A percentile compares a stretch with the other conserved stretches of the same genome.
phyloP scores from a whole-genome alignment of 306 rosid species.

The Acmispon strigosus region DNA sequence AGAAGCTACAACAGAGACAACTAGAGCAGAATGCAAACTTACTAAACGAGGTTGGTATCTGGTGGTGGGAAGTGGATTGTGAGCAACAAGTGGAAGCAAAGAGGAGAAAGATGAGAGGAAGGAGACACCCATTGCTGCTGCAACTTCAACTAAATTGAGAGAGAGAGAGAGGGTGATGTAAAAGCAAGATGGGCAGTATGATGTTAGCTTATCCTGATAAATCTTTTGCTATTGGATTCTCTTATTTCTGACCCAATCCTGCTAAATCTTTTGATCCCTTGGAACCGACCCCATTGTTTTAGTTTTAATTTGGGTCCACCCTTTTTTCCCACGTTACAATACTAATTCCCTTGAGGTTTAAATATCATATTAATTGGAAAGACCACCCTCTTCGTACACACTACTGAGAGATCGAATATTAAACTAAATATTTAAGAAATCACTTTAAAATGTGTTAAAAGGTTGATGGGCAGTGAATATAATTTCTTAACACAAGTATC shows the following conservation, averaged over 20 bases:
- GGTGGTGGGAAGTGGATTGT: constrained; percentile 29
- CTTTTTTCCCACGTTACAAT: no score
- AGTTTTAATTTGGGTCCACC: no score
- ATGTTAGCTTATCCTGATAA: constrained; percentile 28
- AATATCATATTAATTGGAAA: no score
- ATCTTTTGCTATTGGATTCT: constrained; percentile 25
- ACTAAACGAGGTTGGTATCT: constrained; percentile 45
- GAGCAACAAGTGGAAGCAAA: constrained; percentile 36
- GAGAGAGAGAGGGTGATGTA: not conserved
- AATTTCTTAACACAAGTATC: no score
- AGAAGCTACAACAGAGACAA: not conserved
- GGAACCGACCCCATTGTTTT: not conserved
- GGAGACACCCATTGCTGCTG: constrained; percentile 57
- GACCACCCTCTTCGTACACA: no score
- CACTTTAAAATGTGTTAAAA: no score
- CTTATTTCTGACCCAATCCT: constrained; percentile 22
- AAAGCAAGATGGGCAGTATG: not conserved
- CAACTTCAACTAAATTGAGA: not conserved
- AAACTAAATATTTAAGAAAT: no score
- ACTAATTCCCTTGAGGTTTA: no score
- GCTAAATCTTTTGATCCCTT: not conserved
- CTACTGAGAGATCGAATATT: no score
- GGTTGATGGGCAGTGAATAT: no score
- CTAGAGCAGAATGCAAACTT: constrained; percentile 28
- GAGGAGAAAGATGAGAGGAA: constrained; percentile 56